Evolutionary conservation across 208 protist species (phyloP), one percentile per base, ranked within the genome.

Genomic region (Acanthamoeba royreba): DNA sequence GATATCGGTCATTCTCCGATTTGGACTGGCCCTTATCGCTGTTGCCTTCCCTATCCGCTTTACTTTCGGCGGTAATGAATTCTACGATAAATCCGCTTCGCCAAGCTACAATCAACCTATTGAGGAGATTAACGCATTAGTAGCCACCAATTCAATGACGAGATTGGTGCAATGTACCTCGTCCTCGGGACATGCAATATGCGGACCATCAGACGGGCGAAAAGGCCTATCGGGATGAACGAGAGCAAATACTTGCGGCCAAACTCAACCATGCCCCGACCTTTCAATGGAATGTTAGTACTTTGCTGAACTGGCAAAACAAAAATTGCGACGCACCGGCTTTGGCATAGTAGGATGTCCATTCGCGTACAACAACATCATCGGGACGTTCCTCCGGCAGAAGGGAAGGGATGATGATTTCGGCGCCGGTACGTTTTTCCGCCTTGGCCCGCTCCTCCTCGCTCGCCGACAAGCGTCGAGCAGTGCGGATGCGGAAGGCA

Each of bases 171-270:
- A 33, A 15, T 25, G 22, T 45, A 69, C 83, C 83, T 63, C 83
- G 83, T 63, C 83, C 63, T 66, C 46, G 53, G 83, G 49, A 89
- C 49, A 63, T 89, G 83, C 49, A 89, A 69, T 63, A 66, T 43
- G 83, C 83, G 83, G 33, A 89, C 83, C 83, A 89, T 89, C 15
- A 89, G 47, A n/a, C 83, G 47, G 15, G 83, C 47, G 43, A 89
- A 89, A 31, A 89, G 83, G 42, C 83, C 83, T 1, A 55, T 49
- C n/a, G 83, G 83, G 33, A 89, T 53, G 38, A 89, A 89, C 28
- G 47, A 66, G 31, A 89, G 28, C 83, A 69, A 9, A 28, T 89
- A 89, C 31, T 35, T n/a, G 31, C 83, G 43, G 2, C 83, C 83
- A 42, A 69, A 89, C 53, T 33, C 19, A 1, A 79, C 7, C 69